Base-by-base conservation (phyloP, 352 stramenopile genomes). In the Pythium sp. region DNA sequence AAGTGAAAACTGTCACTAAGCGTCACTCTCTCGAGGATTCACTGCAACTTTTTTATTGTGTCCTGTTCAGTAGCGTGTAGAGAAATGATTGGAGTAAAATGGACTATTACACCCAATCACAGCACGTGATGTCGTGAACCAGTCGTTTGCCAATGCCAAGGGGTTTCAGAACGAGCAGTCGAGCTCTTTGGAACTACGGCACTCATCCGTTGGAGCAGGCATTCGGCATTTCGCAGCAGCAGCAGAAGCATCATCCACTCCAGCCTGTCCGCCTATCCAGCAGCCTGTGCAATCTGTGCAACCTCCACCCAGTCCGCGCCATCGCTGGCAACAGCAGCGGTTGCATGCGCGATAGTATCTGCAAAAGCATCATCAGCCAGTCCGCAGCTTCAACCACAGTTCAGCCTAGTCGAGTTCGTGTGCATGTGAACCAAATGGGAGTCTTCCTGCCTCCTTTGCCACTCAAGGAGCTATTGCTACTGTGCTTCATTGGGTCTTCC, bases 401-500 rank as follows among this genome's bases (percentile, higher is more conserved):
- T 1, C 53, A 24, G 26, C 34, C 36, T 22, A 20, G 1, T 6
- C 32, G 30, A 60, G 15, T 51, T 3, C 22, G 34, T 62, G 61
- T 68, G 14, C 71, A 15, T 59, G 47, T 71, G 46, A 71, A 7
- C 30, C 46, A 9, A 56, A 56, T 32, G 56, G 32, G 32, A 20
- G 28, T 36, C 32, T 24, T 49, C n/a, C 65, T 75, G 78, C 80
- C 80, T 68, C 72, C 68, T 82, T 89, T 89, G 80, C 80, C 80
- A 87, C 80, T 86, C 80, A 81, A 75, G 75, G 77, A 72, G 79
- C 80, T 57, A 73, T 78, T 68, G 67, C 68, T 41, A 74, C 76
- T 58, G 60, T 89, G 80, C 75, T 77, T 73, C 69, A 70, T 49
- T 82, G 81, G 65, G 82, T 91, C 82, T 91, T 91, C 82, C 77